phyloP scores from a whole-genome alignment of 805 yeast species.

The Saccharomycopsis vini region DNA sequence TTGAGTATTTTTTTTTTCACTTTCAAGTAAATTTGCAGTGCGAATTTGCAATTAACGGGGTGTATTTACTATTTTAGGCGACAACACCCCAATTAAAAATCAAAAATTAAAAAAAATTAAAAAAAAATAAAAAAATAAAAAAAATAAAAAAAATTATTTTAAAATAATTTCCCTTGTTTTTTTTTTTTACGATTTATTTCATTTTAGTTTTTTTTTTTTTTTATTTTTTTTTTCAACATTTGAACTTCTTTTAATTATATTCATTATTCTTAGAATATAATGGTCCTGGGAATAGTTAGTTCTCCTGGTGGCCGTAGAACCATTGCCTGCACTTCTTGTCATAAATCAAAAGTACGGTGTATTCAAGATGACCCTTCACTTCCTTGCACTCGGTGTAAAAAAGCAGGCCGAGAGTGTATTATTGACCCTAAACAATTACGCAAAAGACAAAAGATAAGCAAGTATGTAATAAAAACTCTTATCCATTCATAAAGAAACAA shows the following conservation, averaged over 20 bases:
- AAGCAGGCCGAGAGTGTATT: conserved; percentile 54
- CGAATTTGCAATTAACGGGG: not conserved
- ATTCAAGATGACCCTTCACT: conserved; percentile 51
- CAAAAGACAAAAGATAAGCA: conserved; percentile 1
- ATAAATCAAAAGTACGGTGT: conserved; percentile 75
- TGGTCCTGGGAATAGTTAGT: not conserved
- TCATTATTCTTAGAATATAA: no score
- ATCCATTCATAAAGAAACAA: not conserved
- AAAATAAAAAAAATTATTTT: not conserved
- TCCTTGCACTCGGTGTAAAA: conserved; percentile 68
- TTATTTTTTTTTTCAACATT: not conserved
- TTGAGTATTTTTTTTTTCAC: no score
- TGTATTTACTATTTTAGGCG: not conserved
- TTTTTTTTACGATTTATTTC: not conserved
- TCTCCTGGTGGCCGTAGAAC: conserved; percentile 29
- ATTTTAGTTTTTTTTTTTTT: not conserved
- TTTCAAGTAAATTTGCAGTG: no score
- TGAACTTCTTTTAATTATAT: not conserved
- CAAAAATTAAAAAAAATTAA: not conserved
- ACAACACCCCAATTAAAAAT: not conserved
- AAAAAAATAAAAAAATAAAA: not conserved
- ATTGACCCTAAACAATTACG: conserved; percentile 46
- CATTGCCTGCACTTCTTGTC: conserved; percentile 68
- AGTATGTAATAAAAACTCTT: not conserved
- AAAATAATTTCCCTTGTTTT: no score